Percentiles rank a stretch among this genome's conserved stretches.
phyloP scores from a whole-genome alignment of 495 filamentous ascomycete species.

The Alectoria sarmentosa region DNA sequence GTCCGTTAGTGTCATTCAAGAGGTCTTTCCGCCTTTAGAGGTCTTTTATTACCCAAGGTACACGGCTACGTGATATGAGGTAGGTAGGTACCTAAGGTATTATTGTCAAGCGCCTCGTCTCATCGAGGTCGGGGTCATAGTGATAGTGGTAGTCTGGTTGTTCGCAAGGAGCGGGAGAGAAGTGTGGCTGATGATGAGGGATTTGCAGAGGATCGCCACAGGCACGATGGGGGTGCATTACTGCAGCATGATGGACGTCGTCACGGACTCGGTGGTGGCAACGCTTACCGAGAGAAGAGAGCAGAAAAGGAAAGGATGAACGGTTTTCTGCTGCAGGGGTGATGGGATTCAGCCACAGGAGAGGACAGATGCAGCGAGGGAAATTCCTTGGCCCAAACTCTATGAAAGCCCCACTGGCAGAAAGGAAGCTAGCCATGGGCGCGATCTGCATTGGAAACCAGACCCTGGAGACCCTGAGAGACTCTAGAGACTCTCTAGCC shows the following conservation, averaged over 20 bases:
- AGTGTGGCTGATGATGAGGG: neutral
- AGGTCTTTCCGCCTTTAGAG: neutral
- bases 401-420: neutral
- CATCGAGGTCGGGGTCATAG: neutral
- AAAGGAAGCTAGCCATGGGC: neutral
- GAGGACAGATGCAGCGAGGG: neutral
- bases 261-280: neutral
- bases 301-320: neutral
- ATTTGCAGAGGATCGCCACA: slow-evolving; percentile 1
- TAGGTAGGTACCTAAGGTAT: too few species aligned
- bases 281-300: neutral
- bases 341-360: neutral
- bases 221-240: neutral
- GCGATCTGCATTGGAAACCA: slow-evolving; percentile 3
- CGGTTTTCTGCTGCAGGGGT: neutral
- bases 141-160: neutral
- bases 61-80: too few species aligned
- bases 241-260: too few species aligned
- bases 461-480: too few species aligned
- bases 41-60: too few species aligned
- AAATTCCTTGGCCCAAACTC: neutral
- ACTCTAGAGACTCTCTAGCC: too few species aligned
- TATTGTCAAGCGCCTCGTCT: neutral
- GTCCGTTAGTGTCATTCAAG: neutral
- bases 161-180: neutral